Base-by-base conservation (phyloP, 2,329 filamentous ascomycete genomes). In the Trichophyton mentagrophytes region DNA sequence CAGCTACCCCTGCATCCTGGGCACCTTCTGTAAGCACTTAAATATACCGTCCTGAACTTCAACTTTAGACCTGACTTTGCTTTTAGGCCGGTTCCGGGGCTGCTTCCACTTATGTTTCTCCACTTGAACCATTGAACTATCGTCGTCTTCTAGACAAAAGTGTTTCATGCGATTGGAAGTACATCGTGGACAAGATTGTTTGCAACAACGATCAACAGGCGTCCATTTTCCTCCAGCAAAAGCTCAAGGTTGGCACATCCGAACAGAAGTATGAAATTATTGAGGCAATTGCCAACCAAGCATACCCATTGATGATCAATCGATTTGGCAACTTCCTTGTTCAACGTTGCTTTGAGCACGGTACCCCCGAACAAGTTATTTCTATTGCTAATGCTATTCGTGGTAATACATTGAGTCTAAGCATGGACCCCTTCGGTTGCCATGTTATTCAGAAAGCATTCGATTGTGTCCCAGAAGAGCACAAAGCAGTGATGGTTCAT, bases 191-290 rank as follows among this genome's bases (percentile, higher is more conserved):
- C 78, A 97, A 97, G 80, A 99, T 99, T 71, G 91, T 99, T 66
- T 95, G 90, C 82, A 96, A 91, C 78, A 97, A 99, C 73, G 93
- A 99, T 71, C 93, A 99, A 74, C 93, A 99, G 75, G 93, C 95
- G 8, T 99, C 93, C 1, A 97, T 99, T 69, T 99, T 99, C 76
- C 80, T 99, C 51, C 93, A 99, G 73, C 93, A 99, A 77, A 99
- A 99, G 78, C 87, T 99, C 67, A 99, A 99, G 77, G 88, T 96
- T 64, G 91, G 91, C 62, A 96, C 91, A 3, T 81, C 86, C 0
- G 91, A 97, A 69, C 93, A 97, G 73, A 99, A 97, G 75, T 95
- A 89, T 69, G 91, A 96, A 66, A 97, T 99, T 65, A 90, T 99
- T 53, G 90, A 97, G 69, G 88, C 90, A 40, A 99, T 99, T 74